These are phyloP conservation scores for Hypoxylon fragiforme DNA, from an alignment of 495 filamentous ascomycete genomes.

Conservation along the genomic window DNA sequence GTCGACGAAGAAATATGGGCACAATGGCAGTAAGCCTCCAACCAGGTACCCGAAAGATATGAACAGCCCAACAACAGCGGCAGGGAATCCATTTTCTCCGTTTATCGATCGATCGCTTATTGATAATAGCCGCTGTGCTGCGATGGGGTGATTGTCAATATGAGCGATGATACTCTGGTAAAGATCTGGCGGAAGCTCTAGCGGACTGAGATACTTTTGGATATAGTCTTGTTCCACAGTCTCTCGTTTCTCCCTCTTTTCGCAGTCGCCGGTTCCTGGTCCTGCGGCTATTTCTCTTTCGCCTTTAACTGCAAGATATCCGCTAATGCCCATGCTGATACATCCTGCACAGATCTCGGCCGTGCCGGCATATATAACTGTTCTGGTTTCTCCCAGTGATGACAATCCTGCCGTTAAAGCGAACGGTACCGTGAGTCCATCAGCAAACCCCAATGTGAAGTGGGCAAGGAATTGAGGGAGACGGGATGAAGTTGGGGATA, in stretches of 20 bases:
- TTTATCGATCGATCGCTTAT: conserved; percentile 3
- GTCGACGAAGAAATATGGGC: conserved; percentile 76
- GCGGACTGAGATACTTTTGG: conserved; percentile 39
- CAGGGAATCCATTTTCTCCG: conserved; percentile 22
- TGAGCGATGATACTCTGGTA: conserved; percentile 68
- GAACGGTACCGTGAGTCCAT: conserved; percentile 68
- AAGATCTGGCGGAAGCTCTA: conserved; percentile 66
- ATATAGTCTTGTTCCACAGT: conserved; percentile 8
- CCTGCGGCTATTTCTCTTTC: conserved; percentile 53
- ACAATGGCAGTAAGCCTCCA: conserved; percentile 70
- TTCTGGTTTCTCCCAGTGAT: conserved; percentile 61
- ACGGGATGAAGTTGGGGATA: not conserved
- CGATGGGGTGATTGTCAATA: conserved; percentile 66
- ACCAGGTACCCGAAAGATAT: conserved; percentile 74
- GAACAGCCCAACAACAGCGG: conserved; percentile 47
- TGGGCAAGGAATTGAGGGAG: conserved; percentile 43
- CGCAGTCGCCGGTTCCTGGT: not conserved
- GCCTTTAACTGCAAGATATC: conserved; percentile 70
- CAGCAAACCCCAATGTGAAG: conserved; percentile 59
- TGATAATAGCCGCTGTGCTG: conserved; percentile 34
- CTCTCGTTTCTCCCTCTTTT: conserved; percentile 6
- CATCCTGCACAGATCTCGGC: conserved; percentile 69
- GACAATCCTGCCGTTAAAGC: conserved; percentile 65
- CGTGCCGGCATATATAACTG: conserved; percentile 70
- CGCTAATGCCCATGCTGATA: conserved; percentile 73